A percentile compares a stretch with the other conserved stretches of the same genome.
These are phyloP conservation scores for Macrolepiota fuliginosa DNA, from an alignment of 768 basidiomycete species.

Conservation along the genomic window DNA sequence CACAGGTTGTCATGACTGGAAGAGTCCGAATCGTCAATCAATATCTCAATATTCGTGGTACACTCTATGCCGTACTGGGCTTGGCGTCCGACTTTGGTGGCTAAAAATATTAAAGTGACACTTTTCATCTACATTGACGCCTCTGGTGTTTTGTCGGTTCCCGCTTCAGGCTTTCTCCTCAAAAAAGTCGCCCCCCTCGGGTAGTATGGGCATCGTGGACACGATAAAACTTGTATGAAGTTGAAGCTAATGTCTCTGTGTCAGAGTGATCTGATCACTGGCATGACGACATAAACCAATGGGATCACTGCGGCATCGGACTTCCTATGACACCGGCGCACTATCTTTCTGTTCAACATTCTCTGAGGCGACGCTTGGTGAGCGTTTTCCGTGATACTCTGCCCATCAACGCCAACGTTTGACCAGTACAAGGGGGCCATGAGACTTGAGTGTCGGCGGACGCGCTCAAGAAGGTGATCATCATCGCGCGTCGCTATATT, in stretches of 20 bases:
- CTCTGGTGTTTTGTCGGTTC: too few relatives aligned
- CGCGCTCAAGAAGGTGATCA: background rate
- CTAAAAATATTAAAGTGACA: too few relatives aligned
- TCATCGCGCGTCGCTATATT: background rate
- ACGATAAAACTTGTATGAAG: too few relatives aligned
- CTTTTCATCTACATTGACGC: too few relatives aligned
- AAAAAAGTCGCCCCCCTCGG: too few relatives aligned
- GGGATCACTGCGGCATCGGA: background rate
- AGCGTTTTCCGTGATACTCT: background rate
- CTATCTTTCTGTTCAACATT: background rate
- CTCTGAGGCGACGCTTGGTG: background rate
- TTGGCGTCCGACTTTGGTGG: too few relatives aligned
- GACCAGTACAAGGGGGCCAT: background rate
- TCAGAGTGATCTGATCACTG: background rate
- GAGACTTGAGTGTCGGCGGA: background rate
- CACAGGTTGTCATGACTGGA: background rate
- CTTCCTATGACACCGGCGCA: background rate
- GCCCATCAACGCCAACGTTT: background rate
- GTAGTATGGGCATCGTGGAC: too few relatives aligned
- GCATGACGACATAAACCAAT: background rate
- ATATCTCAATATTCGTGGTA: background rate
- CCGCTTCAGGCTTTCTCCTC: too few relatives aligned
- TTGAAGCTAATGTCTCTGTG: too few relatives aligned
- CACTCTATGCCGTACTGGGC: background rate
- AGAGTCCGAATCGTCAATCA: background rate